A percentile compares a stretch with the other conserved stretches of the same genome.
Conservation (phyloP, 805 yeast genomes). For the Barnettozyma wickerhamii region DNA sequence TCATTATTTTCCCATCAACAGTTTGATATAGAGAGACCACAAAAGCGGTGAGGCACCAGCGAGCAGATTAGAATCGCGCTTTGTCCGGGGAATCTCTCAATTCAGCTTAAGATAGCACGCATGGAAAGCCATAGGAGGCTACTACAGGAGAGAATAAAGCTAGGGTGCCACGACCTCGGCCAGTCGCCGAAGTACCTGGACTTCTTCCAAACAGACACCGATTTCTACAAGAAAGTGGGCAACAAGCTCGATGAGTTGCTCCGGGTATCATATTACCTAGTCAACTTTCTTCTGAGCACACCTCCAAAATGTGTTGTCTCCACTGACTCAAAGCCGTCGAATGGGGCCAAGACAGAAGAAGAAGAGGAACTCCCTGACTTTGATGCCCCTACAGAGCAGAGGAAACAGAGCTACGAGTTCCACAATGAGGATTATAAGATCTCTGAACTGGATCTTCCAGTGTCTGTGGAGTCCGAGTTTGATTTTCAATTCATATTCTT, state of each 20-base stretch:
- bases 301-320: conserved; percentile 10
- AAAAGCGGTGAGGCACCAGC: too few relatives aligned
- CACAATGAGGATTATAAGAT: conserved; percentile 9
- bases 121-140: conserved; percentile 13
- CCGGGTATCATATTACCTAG: conserved; percentile 12
- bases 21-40: too few relatives aligned
- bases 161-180: conserved; percentile 10
- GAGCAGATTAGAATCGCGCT: too few relatives aligned
- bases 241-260: conserved; percentile 17
- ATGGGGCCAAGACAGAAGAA: not conserved
- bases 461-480: conserved; percentile 14
- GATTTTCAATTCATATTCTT: conserved; percentile 12
- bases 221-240: conserved; percentile 10
- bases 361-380: conserved; percentile 6
- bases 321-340: not conserved
- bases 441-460: conserved; percentile 11
- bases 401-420: not conserved
- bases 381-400: conserved; percentile 1
- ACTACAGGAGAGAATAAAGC: conserved; percentile 4
- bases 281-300: conserved; percentile 12
- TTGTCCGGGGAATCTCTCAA: too few relatives aligned
- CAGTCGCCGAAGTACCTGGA: conserved; percentile 13
- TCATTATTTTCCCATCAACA: too few relatives aligned
- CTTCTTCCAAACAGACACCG: conserved; percentile 8
- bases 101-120: too few relatives aligned